Evolutionary conservation across 2,329 filamentous ascomycete genomes (phyloP).

Genomic region (Davidsoniella virescens): DNA sequence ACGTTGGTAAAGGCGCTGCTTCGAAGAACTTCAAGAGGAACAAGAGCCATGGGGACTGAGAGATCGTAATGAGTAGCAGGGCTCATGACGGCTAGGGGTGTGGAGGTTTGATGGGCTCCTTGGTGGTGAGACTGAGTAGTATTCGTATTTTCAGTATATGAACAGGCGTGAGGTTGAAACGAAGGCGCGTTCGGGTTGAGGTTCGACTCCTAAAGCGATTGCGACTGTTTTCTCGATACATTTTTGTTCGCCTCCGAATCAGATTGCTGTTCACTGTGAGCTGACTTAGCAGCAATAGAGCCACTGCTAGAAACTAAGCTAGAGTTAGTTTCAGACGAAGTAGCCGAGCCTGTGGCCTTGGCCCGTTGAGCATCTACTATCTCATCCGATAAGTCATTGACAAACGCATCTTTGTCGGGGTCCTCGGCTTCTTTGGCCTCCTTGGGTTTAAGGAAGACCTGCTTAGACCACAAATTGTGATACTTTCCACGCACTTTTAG

Average conservation of each 20-base stretch:
- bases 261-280: too few species aligned
- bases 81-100: too few species aligned
- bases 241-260: slow-evolving; percentile 16
- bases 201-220: slow-evolving; percentile 28
- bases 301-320: too few species aligned
- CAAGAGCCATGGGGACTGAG: too few species aligned
- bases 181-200: slow-evolving; percentile 39
- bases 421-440: slow-evolving; percentile 16
- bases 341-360: slow-evolving; percentile 14
- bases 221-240: slow-evolving; percentile 11
- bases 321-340: not conserved
- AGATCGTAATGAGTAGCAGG: too few species aligned
- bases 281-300: too few species aligned
- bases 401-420: slow-evolving; percentile 17
- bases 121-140: too few species aligned
- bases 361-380: slow-evolving; percentile 21
- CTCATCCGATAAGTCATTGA: slow-evolving; percentile 24
- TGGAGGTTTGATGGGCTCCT: too few species aligned
- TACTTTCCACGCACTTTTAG: slow-evolving; percentile 44
- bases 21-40: too few species aligned
- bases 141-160: not conserved
- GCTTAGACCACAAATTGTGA: slow-evolving; percentile 47
- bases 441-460: slow-evolving; percentile 34
- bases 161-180: slow-evolving; percentile 30
- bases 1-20: too few species aligned